These are phyloP conservation scores for Tulasnella calospora DNA, from an alignment of 768 basidiomycete genomes.

Conservation along the genomic window DNA sequence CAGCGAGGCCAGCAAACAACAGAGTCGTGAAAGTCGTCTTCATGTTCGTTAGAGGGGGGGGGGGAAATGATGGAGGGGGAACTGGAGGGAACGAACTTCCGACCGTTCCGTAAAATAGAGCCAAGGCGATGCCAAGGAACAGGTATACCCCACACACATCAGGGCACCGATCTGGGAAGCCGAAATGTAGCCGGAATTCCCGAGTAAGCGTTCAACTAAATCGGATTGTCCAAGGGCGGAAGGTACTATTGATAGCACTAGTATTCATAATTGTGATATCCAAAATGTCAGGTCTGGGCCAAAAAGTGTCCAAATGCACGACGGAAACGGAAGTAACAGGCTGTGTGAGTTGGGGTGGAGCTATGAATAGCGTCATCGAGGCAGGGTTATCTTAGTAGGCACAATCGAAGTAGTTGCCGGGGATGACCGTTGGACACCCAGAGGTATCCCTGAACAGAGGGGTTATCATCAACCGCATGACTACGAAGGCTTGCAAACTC, in stretches of 20 bases:
- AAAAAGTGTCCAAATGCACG: background rate
- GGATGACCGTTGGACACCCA: conserved; percentile 19
- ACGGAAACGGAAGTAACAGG: background rate
- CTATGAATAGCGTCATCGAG: background rate
- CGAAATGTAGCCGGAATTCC: background rate
- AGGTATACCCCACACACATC: background rate
- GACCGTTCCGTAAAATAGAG: background rate
- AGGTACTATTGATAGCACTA: background rate
- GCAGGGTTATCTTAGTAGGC: background rate
- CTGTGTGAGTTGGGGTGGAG: background rate
- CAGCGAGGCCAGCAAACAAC: background rate
- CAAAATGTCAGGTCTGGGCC: background rate
- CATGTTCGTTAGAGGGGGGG: background rate
- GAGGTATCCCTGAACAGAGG: conserved; percentile 6
- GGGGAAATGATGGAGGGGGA: background rate
- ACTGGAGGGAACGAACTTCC: background rate
- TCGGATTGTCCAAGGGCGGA: background rate
- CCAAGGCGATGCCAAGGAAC: conserved; percentile 5
- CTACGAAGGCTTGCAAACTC: background rate
- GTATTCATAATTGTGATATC: background rate
- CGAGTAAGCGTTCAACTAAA: background rate
- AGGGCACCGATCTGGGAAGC: background rate
- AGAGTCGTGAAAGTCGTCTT: conserved; percentile 5
- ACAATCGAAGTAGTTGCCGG: conserved; percentile 25
- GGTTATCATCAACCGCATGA: background rate